Percentiles rank a stretch among this genome's conserved stretches.
These are phyloP conservation scores for Aureobasidium sp. DNA, from an alignment of 2,329 filamentous ascomycete genomes.

Conservation along the genomic window DNA sequence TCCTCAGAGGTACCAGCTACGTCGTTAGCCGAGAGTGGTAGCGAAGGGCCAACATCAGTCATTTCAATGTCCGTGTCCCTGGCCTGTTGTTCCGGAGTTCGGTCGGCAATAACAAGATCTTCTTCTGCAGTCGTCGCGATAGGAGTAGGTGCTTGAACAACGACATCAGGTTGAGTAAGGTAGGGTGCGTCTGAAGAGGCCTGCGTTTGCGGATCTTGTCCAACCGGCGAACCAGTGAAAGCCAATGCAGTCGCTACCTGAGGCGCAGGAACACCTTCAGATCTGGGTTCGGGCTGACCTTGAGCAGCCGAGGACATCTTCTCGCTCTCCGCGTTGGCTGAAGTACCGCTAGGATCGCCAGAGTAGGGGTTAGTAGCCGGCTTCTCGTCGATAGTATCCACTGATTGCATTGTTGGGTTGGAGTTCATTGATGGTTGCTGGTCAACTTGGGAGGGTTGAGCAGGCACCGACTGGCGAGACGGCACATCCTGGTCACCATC, in stretches of 20 bases:
- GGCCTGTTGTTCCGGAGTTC: slow-evolving; percentile 42
- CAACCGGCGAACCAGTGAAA: slow-evolving; percentile 7
- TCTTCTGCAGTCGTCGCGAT: slow-evolving; percentile 31
- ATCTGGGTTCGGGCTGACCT: neutral
- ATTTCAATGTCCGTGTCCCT: slow-evolving; percentile 56
- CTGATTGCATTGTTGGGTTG: slow-evolving; percentile 47
- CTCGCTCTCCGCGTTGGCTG: slow-evolving; percentile 18
- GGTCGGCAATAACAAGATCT: slow-evolving; percentile 38
- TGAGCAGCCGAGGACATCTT: slow-evolving; percentile 14
- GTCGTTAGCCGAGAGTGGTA: slow-evolving; percentile 47
- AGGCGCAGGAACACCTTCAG: neutral
- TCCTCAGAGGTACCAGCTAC: slow-evolving; percentile 36
- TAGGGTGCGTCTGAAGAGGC: slow-evolving; percentile 17
- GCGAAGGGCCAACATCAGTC: slow-evolving; percentile 48
- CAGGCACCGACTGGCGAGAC: slow-evolving; percentile 35
- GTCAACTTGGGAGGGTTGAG: slow-evolving; percentile 30
- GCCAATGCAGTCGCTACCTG: slow-evolving; percentile 15
- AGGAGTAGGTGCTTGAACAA: slow-evolving; percentile 41
- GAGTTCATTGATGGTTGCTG: slow-evolving; percentile 47
- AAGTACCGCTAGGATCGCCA: slow-evolving; percentile 14
- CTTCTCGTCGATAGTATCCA: slow-evolving; percentile 42
- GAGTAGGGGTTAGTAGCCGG: slow-evolving; percentile 16
- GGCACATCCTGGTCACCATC: slow-evolving; percentile 50
- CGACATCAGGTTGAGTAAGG: slow-evolving; percentile 30
- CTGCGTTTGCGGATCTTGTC: slow-evolving; percentile 1